Conservation (phyloP, 83 land plant species). For the Diphasiastrum complanatum region DNA sequence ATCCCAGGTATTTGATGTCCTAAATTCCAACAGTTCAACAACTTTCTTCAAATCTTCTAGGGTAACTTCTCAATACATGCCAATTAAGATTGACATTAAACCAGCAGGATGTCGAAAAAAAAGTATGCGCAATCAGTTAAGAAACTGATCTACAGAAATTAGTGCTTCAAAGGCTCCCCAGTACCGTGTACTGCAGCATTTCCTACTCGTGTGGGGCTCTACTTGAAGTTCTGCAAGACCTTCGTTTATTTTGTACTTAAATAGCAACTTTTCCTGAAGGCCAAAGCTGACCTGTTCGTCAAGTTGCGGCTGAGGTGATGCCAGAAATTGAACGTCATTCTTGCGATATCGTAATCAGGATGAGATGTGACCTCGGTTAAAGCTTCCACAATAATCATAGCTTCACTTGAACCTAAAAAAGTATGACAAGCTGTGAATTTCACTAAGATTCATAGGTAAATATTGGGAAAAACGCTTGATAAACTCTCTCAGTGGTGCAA, state of each 20-base stretch:
- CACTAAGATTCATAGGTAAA: background rate
- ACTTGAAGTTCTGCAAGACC: too few relatives aligned
- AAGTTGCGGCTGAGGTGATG: slow-evolving; percentile 64
- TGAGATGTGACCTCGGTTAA: slow-evolving; percentile 83
- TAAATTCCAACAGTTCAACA: too few relatives aligned
- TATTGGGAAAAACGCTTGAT: too few relatives aligned
- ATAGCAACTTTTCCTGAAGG: background rate
- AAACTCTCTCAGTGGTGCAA: too few relatives aligned
- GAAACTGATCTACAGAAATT: too few relatives aligned
- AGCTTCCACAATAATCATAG: slow-evolving; percentile 83
- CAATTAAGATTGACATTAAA: background rate
- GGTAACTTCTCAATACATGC: background rate
- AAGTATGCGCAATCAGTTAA: background rate
- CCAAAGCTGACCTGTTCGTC: slow-evolving; percentile 50
- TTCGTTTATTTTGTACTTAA: too few relatives aligned
- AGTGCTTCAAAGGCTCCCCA: too few relatives aligned
- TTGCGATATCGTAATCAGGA: slow-evolving; percentile 86
- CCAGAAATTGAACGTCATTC: slow-evolving; percentile 97
- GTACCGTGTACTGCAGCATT: too few relatives aligned
- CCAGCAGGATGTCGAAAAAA: background rate
- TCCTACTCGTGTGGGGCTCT: too few relatives aligned
- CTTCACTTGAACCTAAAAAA: slow-evolving; percentile 66
- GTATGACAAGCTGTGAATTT: background rate
- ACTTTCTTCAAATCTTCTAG: too few relatives aligned
- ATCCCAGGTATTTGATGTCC: too few relatives aligned